Percentiles rank a stretch among this genome's conserved stretches.
Evolutionary conservation across 371 early-diverging fungal genomes (phyloP).

Genomic region (Mucor piriformis): DNA sequence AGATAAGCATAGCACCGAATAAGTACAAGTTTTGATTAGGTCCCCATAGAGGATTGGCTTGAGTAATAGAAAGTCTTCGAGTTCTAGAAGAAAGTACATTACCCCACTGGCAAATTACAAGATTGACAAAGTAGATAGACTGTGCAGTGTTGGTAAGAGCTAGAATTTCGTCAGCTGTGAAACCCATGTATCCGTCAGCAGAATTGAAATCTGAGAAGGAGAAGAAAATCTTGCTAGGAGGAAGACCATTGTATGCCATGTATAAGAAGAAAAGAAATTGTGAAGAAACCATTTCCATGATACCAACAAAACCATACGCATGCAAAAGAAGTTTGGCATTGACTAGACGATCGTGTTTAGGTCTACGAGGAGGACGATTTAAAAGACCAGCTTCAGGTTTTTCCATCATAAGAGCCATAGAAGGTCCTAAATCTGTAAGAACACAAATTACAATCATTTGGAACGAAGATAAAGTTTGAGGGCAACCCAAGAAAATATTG

Average conservation of each 20-base stretch:
- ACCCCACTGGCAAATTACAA: conserved; percentile 68
- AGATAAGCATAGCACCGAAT: conserved; percentile 47
- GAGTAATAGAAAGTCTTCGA: conserved; percentile 59
- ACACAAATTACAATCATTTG: conserved; percentile 69
- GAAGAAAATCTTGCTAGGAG: conserved; percentile 47
- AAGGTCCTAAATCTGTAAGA: conserved; percentile 52
- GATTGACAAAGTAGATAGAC: conserved; percentile 64
- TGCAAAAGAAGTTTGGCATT: conserved; percentile 57
- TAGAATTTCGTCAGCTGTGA: conserved; percentile 48
- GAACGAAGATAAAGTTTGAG: conserved; percentile 65
- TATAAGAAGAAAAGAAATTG: conserved; percentile 66
- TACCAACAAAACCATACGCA: conserved; percentile 70
- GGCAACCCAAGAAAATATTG: conserved; percentile 71
- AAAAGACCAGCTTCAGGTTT: conserved; percentile 65
- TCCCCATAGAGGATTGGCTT: conserved; percentile 60
- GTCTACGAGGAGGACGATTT: conserved; percentile 60
- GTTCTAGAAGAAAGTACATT: conserved; percentile 60
- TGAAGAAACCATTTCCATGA: conserved; percentile 60
- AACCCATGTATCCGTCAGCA: conserved; percentile 50
- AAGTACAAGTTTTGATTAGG: conserved; percentile 56
- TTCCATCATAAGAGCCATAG: conserved; percentile 70
- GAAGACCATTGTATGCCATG: conserved; percentile 44
- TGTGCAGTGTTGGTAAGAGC: conserved; percentile 55
- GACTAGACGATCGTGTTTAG: conserved; percentile 62
- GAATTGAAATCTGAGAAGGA: conserved; percentile 59